Percentiles rank a stretch among this genome's conserved stretches.
These are phyloP conservation scores for Fraxinus paxiana DNA, from an alignment of 305 asterid species.

Conservation along the genomic window DNA sequence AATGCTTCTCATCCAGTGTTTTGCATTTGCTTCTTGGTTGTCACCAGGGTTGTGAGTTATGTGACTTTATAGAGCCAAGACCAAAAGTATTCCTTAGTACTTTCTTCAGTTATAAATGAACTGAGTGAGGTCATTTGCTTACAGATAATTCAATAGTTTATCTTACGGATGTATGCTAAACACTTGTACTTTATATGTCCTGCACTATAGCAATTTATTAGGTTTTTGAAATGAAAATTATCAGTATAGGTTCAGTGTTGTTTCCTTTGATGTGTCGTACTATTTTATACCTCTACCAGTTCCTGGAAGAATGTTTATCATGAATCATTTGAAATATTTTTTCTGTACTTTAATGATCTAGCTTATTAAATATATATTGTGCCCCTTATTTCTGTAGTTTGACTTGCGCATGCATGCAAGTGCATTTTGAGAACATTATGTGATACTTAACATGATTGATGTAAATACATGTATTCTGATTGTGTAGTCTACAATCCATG, in stretches of 20 bases:
- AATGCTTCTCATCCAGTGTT: slow-evolving; percentile 12
- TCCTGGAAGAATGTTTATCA: background rate
- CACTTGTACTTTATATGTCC: background rate
- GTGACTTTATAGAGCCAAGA: slow-evolving; percentile 17
- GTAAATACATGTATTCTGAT: slow-evolving; percentile 12
- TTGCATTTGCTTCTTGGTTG: slow-evolving; percentile 16
- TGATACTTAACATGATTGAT: slow-evolving; percentile 13
- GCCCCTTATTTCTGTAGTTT: background rate
- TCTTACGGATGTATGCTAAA: background rate
- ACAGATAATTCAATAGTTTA: slow-evolving; percentile 6
- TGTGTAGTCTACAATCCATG: slow-evolving; percentile 21
- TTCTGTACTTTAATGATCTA: background rate
- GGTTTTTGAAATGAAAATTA: background rate
- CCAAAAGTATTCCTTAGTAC: background rate
- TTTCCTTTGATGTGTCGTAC: background rate
- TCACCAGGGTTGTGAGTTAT: background rate
- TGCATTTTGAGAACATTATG: background rate
- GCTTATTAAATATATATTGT: background rate
- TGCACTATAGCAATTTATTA: background rate
- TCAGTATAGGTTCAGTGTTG: background rate
- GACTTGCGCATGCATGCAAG: slow-evolving; percentile 1
- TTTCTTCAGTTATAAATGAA: slow-evolving; percentile 12
- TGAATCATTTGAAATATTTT: background rate
- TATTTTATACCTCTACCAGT: background rate
- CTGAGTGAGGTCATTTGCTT: slow-evolving; percentile 5